Evolutionary conservation across 1,139 yeast species (phyloP), one percentile per base, ranked within the genome.

Genomic region (Taphrina wiesneri): DNA sequence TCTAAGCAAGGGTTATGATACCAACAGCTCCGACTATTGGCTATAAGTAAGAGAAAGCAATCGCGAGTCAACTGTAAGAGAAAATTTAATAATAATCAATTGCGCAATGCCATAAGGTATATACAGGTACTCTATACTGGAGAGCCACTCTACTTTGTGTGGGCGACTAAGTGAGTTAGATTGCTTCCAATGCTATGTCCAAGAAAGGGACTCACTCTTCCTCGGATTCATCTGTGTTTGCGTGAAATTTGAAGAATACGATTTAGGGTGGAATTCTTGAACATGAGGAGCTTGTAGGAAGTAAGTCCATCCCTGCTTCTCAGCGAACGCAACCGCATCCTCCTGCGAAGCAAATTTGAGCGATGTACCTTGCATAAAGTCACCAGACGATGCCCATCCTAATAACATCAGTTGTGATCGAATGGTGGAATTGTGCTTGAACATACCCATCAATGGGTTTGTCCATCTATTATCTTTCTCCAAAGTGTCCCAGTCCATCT

Each of bases 381-480:
- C 96, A 36, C 89, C 85, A 54, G 89, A 81, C 43, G 90, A 84
- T 73, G 89, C 92, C 80, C 88, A 90, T 19, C 96, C 96, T 56
- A 19, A 28, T 5, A 13, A 5, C 28, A 7, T 45, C 21, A 45
- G 49, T 21, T n/a, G 17, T 39, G 43, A 4, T 32, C 19, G 6
- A n/a, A 13, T n/a, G n/a, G 19, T 13, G 7, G 43, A 7, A 7
- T 19, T 13, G 19, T 39, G 15, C 7, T 4, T 13, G 26, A n/a
- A n/a, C 28, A 21, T 45, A 45, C 62, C 64, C 78, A 89, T 90
- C 74, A 89, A 80, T 74, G 89, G 95, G 77, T 90, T 89, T 75
- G 89, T 96, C 96, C 96, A 90, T 75, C 96, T 81, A 79, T 89
- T 86, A 47, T 88, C 90, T 73, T 87, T 85, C 56, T 86, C 86